Percentiles rank a stretch among this genome's conserved stretches.
Conservation (phyloP, 768 basidiomycete genomes). For the Trametopsis cervina region DNA sequence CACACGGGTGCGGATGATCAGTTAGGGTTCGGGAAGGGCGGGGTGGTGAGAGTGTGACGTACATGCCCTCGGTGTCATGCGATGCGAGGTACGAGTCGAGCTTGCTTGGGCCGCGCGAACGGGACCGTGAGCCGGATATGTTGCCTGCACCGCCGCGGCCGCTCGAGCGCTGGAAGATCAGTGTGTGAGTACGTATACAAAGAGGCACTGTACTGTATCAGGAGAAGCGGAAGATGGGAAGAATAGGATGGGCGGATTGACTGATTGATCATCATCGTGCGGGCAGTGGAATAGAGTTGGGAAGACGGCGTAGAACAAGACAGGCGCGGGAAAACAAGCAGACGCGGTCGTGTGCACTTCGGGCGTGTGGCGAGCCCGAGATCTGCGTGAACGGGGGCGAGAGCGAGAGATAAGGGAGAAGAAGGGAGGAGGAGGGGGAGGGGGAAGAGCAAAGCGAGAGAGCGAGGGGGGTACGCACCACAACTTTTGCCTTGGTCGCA, state of each 20-base stretch:
- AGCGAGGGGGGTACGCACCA: slow-evolving; percentile 9
- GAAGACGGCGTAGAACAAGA: no score
- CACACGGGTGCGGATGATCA: slow-evolving; percentile 4
- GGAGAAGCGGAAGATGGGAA: background rate
- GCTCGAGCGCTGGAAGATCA: slow-evolving; percentile 48
- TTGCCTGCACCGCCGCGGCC: slow-evolving; percentile 89
- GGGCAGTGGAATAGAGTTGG: no score
- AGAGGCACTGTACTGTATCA: background rate
- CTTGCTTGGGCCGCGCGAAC: slow-evolving; percentile 31
- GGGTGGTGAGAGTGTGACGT: slow-evolving; percentile 8
- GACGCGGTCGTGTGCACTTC: no score
- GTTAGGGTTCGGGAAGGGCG: background rate
- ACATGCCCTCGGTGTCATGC: slow-evolving; percentile 33
- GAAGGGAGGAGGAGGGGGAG: no score
- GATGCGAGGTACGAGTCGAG: slow-evolving; percentile 18
- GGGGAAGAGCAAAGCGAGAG: no score
- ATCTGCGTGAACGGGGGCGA: no score
- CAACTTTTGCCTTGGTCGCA: slow-evolving; percentile 14
- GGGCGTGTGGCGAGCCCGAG: no score
- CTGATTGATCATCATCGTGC: no score
- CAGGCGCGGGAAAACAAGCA: no score
- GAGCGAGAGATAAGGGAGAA: no score
- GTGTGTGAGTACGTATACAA: background rate
- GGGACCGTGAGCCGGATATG: slow-evolving; percentile 52
- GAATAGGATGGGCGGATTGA: no score